Percentiles rank a stretch among this genome's conserved stretches.
Conservation (phyloP, 2,329 filamentous ascomycete species). For the Domatiomyces catenatus region DNA sequence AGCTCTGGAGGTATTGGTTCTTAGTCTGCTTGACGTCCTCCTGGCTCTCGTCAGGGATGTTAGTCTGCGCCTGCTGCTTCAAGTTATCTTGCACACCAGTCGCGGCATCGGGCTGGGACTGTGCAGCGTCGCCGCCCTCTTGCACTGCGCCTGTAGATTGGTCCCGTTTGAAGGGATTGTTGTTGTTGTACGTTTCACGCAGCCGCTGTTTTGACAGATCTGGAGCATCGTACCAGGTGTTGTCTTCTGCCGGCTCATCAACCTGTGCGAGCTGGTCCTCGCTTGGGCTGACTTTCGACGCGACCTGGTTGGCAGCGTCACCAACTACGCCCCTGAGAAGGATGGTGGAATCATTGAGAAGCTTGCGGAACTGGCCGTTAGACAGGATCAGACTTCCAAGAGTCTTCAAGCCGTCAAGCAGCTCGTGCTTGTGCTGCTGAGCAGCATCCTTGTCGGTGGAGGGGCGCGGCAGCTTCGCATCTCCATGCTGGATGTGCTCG, state of each 20-base stretch:
- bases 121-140: conserved; percentile 41
- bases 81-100: conserved; percentile 29
- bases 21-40: conserved; percentile 25
- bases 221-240: conserved; percentile 83
- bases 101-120: conserved; percentile 24
- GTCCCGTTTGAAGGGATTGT: conserved; percentile 38
- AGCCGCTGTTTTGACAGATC: conserved; percentile 55
- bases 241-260: conserved; percentile 72
- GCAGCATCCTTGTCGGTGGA: conserved; percentile 62
- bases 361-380: conserved; percentile 90
- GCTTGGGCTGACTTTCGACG: conserved; percentile 57
- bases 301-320: conserved; percentile 70
- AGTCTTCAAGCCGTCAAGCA: conserved; percentile 69
- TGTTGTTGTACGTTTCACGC: conserved; percentile 44
- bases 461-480: conserved; percentile 45
- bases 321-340: conserved; percentile 81
- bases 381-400: conserved; percentile 80
- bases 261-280: conserved; percentile 63
- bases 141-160: conserved; percentile 47
- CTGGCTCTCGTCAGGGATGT: conserved; percentile 47
- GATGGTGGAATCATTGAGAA: conserved; percentile 65
- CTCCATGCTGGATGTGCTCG: conserved; percentile 49
- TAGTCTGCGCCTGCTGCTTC: conserved; percentile 44
- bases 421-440: conserved; percentile 69
- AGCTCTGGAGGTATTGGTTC: conserved; percentile 28